A percentile compares a stretch with the other conserved stretches of the same genome.
Conservation (phyloP, 1,139 yeast genomes). For the Candida glucosophila region DNA sequence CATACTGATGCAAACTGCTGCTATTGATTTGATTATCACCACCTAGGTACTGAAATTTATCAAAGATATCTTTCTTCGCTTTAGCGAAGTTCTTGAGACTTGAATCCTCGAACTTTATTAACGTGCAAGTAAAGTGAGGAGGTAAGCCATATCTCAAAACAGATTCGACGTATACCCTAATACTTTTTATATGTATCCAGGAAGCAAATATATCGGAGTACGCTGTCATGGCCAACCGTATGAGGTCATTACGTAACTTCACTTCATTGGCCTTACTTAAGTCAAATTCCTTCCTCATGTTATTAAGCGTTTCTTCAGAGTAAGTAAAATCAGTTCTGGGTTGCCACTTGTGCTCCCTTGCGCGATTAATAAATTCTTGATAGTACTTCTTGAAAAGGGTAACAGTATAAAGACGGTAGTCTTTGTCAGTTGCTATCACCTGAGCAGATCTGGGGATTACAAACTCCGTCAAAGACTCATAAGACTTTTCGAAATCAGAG, state of each 20-base stretch:
- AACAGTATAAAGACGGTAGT: constrained; percentile 65
- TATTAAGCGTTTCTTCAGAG: constrained; percentile 67
- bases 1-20: constrained; percentile 70
- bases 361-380: constrained; percentile 56
- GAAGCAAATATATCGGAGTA: constrained; percentile 75
- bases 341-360: constrained; percentile 83
- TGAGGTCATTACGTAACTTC: constrained; percentile 66
- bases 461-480: constrained; percentile 71
- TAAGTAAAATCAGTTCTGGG: constrained; percentile 85
- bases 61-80: constrained; percentile 60
- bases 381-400: constrained; percentile 79
- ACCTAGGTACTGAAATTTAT: constrained; percentile 80
- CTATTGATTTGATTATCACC: constrained; percentile 77
- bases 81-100: constrained; percentile 38
- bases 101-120: constrained; percentile 35
- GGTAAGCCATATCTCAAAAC: constrained; percentile 95
- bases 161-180: constrained; percentile 48
- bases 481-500: constrained; percentile 52
- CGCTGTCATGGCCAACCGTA: constrained; percentile 79
- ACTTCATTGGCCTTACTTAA: constrained; percentile 68
- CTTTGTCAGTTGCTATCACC: constrained; percentile 61
- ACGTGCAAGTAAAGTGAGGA: constrained; percentile 71
- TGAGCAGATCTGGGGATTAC: constrained; percentile 90
- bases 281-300: constrained; percentile 70
- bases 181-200: constrained; percentile 80